Percentiles rank a stretch among this genome's conserved stretches.
Conservation (phyloP, 495 filamentous ascomycete genomes). For the Tricharina praecox region DNA sequence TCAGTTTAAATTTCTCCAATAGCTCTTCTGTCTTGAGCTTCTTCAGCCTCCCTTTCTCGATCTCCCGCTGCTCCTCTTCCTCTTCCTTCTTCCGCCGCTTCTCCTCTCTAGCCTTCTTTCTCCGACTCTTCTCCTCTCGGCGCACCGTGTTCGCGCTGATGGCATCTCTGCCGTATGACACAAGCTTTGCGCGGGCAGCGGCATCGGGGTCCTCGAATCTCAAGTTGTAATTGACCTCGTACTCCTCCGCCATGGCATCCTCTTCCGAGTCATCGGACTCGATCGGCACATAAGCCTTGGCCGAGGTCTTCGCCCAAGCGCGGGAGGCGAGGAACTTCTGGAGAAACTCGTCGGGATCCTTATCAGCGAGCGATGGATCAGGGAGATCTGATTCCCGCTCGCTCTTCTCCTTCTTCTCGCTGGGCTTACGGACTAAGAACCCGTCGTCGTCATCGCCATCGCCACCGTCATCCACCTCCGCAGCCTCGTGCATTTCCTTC, state of each 20-base stretch:
- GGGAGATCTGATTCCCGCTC: slow-evolving; percentile 31
- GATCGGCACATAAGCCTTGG: slow-evolving; percentile 49
- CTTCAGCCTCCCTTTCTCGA: slow-evolving; percentile 66
- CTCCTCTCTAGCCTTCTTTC: slow-evolving; percentile 59
- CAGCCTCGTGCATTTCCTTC: slow-evolving; percentile 57
- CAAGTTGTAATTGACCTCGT: slow-evolving; percentile 89
- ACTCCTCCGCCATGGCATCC: slow-evolving; percentile 61
- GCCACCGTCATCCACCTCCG: slow-evolving; percentile 28
- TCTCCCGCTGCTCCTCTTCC: slow-evolving; percentile 56
- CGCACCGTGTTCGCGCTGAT: slow-evolving; percentile 65
- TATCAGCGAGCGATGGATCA: slow-evolving; percentile 48
- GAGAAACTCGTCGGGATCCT: slow-evolving; percentile 76
- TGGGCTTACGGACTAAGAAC: slow-evolving; percentile 48
- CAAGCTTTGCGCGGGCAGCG: slow-evolving; percentile 49
- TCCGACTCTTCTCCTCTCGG: slow-evolving; percentile 55
- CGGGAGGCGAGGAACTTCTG: slow-evolving; percentile 76
- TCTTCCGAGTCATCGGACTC: slow-evolving; percentile 87
- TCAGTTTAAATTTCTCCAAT: slow-evolving; percentile 60
- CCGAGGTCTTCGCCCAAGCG: slow-evolving; percentile 56
- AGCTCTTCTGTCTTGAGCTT: slow-evolving; percentile 79
- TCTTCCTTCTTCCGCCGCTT: slow-evolving; percentile 61
- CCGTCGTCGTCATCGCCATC: slow-evolving; percentile 47
- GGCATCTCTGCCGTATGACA: slow-evolving; percentile 76
- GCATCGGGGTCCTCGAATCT: slow-evolving; percentile 82
- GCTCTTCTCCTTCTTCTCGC: slow-evolving; percentile 18